These are phyloP conservation scores for Jamesozyma piceae DNA, from an alignment of 805 yeast genomes.

Conservation along the genomic window DNA sequence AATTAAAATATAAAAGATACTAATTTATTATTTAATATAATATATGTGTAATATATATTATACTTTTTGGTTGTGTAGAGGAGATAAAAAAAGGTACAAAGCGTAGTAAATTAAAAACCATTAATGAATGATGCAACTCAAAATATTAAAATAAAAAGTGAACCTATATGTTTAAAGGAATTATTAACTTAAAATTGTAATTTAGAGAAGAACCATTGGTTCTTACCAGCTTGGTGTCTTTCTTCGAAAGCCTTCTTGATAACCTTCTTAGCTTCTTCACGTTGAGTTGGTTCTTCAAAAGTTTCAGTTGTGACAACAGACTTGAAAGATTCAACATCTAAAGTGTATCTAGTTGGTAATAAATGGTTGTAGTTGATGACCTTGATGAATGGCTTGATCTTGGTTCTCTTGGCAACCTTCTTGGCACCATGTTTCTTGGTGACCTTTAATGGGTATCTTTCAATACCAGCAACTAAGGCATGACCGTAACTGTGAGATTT, in stretches of 20 bases:
- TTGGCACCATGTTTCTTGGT: constrained; percentile 91
- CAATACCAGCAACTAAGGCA: constrained; percentile 98
- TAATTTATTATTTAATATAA: constrained; percentile 2
- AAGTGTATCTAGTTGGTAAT: constrained; percentile 98
- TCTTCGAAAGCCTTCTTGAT: constrained; percentile 99
- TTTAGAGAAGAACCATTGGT: constrained; percentile 99
- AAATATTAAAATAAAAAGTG: background rate
- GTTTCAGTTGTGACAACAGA: constrained; percentile 85
- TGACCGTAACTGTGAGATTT: constrained; percentile 98
- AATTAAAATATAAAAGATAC: constrained; percentile 4
- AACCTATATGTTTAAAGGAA: constrained; percentile 2
- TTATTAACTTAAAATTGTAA: constrained; percentile 60
- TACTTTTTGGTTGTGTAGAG: background rate
- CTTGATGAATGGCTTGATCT: constrained; percentile 98
- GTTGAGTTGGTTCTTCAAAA: constrained; percentile 94
- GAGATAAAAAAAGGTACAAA: constrained; percentile 2
- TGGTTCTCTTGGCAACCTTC: constrained; percentile 94
- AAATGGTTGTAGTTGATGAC: constrained; percentile 99
- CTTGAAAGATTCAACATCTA: constrained; percentile 95
- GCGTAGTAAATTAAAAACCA: constrained; percentile 1
- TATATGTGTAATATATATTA: constrained; percentile 4
- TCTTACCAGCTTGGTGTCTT: constrained; percentile 98
- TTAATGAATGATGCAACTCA: constrained; percentile 2
- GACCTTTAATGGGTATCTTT: constrained; percentile 95
- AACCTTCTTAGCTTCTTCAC: constrained; percentile 97